Base-by-base conservation (phyloP, 1,284 basidiomycete genomes). In the Puccinia coronata region DNA sequence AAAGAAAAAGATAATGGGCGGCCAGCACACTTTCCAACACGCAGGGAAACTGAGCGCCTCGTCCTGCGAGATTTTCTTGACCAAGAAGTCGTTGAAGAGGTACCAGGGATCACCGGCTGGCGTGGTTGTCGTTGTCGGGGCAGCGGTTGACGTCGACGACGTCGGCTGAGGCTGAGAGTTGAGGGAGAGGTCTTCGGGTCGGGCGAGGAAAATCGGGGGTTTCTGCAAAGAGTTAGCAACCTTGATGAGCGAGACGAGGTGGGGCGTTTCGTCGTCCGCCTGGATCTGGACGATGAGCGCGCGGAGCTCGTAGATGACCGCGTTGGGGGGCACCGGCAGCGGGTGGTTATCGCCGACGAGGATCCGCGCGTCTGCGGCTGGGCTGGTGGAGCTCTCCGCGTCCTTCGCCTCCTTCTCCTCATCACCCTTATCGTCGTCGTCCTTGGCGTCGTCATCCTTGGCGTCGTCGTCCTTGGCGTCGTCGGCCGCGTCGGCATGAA, bases 31-130 rank as follows among this genome's bases (percentile, higher is more conserved):
- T 89, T 99, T 98, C 96, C 96, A 99, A 59, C 88, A 89, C n/a
- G 90, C 91, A 5, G 92, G 90, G 85, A 98, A 96, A 83, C 92
- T 91, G 77, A 98, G 87, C 0, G 93, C 96, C 83, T 98, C 96
- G 39, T 90, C 89, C 86, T 96, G 92, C 0, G 91, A 88, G 36
- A 98, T 90, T 77, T 92, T 92, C 65, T 90, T 89, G 6, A 99
- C 97, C 1, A 92, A 89, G 85, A 99, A 99, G 86, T 99, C 96
- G 85, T 99, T 99, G 90, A 99, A 99, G 81, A 99, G 87, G 85
- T 93, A 92, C 96, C 96, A 99, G 0, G 91, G 90, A 0, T 82
- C 86, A 12, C 83, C 84, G 1, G n/a, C n/a, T n/a, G n/a, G n/a
- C n/a, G n/a, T 84, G 84, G 2, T 86, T 83, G 14, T 53, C 36